Percentiles rank a stretch among this genome's conserved stretches.
These are phyloP conservation scores for Malassezia restricta DNA, from an alignment of 1,284 basidiomycete genomes.

Conservation along the genomic window DNA sequence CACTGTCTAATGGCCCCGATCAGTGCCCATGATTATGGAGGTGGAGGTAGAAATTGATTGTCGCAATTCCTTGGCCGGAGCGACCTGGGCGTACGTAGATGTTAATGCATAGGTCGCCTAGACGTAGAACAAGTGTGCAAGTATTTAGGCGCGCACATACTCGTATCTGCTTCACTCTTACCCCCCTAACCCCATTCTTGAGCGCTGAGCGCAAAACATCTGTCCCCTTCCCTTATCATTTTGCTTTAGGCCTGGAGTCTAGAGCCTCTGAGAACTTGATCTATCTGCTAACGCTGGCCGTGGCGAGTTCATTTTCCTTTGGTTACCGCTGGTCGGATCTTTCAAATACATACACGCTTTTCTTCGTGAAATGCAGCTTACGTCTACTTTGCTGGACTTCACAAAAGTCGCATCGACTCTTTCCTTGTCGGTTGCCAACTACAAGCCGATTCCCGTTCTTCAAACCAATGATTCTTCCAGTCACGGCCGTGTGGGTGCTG, in stretches of 20 bases:
- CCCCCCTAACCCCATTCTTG: not conserved
- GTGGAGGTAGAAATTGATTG: too few relatives aligned
- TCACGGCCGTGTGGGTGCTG: not conserved
- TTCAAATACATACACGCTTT: not conserved
- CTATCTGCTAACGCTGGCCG: not conserved
- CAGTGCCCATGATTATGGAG: too few relatives aligned
- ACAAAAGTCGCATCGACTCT: slow-evolving; percentile 27
- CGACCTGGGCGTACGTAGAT: too few relatives aligned
- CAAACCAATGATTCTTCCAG: slow-evolving; percentile 2
- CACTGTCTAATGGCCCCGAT: too few relatives aligned
- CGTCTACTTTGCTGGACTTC: slow-evolving; percentile 5
- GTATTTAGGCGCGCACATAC: not conserved
- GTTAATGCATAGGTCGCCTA: too few relatives aligned
- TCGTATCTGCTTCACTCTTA: not conserved
- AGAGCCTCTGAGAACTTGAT: not conserved
- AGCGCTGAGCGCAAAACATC: slow-evolving; percentile 1
- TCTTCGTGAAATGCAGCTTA: slow-evolving; percentile 3
- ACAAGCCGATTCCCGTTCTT: slow-evolving; percentile 42
- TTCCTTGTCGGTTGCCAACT: slow-evolving; percentile 40
- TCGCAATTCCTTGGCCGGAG: too few relatives aligned
- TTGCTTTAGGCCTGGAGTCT: slow-evolving; percentile 4
- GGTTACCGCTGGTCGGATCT: slow-evolving; percentile 9
- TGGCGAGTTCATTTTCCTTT: not conserved
- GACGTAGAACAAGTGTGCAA: not conserved
- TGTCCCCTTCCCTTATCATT: not conserved